Evolutionary conservation across 2,329 filamentous ascomycete genomes (phyloP).

Genomic region (Trichoderma oligosporum): DNA sequence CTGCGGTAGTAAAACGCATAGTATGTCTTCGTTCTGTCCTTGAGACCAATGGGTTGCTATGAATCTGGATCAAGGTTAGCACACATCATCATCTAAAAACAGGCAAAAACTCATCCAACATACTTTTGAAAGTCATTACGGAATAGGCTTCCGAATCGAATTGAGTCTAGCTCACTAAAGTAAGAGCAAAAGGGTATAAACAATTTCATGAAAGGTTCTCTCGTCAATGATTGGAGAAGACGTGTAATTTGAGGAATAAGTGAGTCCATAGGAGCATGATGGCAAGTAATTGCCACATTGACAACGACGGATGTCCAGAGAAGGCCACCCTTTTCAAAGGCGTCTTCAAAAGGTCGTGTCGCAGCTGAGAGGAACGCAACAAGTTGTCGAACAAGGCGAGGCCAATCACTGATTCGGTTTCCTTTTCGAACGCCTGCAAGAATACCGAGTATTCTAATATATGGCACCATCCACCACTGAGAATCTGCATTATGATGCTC

Average conservation of each 20-base stretch:
- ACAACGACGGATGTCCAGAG: slow-evolving; percentile 59
- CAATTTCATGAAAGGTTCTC: slow-evolving; percentile 62
- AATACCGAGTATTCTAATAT: slow-evolving; percentile 61
- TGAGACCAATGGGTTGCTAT: slow-evolving; percentile 70
- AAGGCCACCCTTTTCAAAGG: slow-evolving; percentile 31
- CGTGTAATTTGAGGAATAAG: slow-evolving; percentile 66
- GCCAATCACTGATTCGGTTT: slow-evolving; percentile 69
- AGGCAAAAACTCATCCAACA: slow-evolving; percentile 22
- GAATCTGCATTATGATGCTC: slow-evolving; percentile 26
- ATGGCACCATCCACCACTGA: slow-evolving; percentile 43
- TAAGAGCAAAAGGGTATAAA: slow-evolving; percentile 85
- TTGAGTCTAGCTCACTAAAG: slow-evolving; percentile 67
- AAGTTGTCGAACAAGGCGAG: slow-evolving; percentile 54
- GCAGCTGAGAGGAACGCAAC: slow-evolving; percentile 49
- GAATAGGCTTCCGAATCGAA: slow-evolving; percentile 75
- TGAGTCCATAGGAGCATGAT: slow-evolving; percentile 73
- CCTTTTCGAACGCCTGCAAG: slow-evolving; percentile 79
- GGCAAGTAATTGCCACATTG: slow-evolving; percentile 63
- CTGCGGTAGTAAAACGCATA: slow-evolving; percentile 65
- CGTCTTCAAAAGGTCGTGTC: slow-evolving; percentile 32
- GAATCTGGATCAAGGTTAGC: slow-evolving; percentile 53
- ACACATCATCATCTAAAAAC: neutral
- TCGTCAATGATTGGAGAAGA: slow-evolving; percentile 62
- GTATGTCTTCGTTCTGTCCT: slow-evolving; percentile 59
- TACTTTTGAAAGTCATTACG: slow-evolving; percentile 77